Conservation (phyloP, 257 asterid species). For the Plantago major region DNA sequence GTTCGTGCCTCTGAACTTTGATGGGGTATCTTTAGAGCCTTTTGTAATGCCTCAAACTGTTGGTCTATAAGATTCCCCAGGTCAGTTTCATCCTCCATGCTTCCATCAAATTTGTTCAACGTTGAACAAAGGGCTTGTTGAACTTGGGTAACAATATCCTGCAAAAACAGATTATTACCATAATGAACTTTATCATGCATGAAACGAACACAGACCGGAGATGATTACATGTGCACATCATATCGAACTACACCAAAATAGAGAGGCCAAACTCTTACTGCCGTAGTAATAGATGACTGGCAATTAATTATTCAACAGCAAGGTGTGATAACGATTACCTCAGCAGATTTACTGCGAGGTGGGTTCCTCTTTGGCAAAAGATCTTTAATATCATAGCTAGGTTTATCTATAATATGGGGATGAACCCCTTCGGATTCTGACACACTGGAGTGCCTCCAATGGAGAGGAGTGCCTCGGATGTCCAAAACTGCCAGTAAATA, state of each 20-base stretch:
- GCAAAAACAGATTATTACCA: slow-evolving; percentile 1
- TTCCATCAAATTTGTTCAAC: slow-evolving; percentile 53
- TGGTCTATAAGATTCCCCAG: slow-evolving; percentile 63
- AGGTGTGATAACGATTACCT: slow-evolving; percentile 34
- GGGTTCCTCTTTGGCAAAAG: slow-evolving; percentile 49
- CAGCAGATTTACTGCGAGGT: slow-evolving; percentile 48
- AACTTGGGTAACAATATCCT: slow-evolving; percentile 71
- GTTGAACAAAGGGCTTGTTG: slow-evolving; percentile 54
- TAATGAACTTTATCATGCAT: too few species aligned
- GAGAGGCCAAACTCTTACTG: too few species aligned
- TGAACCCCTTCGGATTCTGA: slow-evolving; percentile 31
- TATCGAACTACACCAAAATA: too few species aligned
- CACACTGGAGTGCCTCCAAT: slow-evolving; percentile 49
- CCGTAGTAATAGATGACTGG: too few species aligned
- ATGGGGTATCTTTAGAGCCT: slow-evolving; percentile 65
- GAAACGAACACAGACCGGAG: too few species aligned
- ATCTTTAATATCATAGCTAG: slow-evolving; percentile 50
- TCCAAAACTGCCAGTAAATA: slow-evolving; percentile 77
- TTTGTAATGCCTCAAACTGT: slow-evolving; percentile 72
- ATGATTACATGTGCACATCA: too few species aligned
- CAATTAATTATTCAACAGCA: too few species aligned
- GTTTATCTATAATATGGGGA: slow-evolving; percentile 33
- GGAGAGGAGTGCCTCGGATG: slow-evolving; percentile 86
- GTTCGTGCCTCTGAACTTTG: slow-evolving; percentile 69
- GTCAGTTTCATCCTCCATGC: slow-evolving; percentile 68